Evolutionary conservation across 2,329 filamentous ascomycete species (phyloP), one percentile per base, ranked within the genome.

Genomic region (Talaromyces sp.): DNA sequence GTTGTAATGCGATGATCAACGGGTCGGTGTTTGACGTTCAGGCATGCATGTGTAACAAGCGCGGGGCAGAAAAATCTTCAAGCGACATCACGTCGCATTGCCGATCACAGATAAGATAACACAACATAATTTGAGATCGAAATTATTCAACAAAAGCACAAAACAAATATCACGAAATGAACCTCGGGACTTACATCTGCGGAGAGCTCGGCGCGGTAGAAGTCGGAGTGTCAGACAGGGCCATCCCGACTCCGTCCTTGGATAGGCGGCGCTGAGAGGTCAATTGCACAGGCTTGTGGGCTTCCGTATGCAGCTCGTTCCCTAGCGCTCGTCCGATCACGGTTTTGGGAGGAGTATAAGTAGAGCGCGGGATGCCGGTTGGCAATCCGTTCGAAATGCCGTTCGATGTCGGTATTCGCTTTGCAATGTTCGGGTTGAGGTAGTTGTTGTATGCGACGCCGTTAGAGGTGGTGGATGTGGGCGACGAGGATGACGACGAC

Each of bases 201-300:
- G 86, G 86, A 72, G 85, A 88, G 71, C 80, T 83, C 35, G 87
- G 87, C 62, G 85, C 84, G 68, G 87, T 88, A 65, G 86, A 84
- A 72, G 81, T 74, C 66, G 87, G 87, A 67, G 87, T 90, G 76
- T 90, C 87, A 70, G 83, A 86, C 75, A 88, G 73, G 41, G 85
- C 83, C 61, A 73, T 75, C 66, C 84, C 84, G 70, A 84, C 79
- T 71, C 82, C 82, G 72, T 81, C 75, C 72, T 76, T 77, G 70
- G 75, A 72, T 68, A 69, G 68, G 68, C 71, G 74, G 54, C 63
- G 60, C 52, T 72, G 73, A 63, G 70, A 68, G 60, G 60, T 59
- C 45, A 35, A 47, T 48, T 59, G 62, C 24, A 45, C 45, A 16
- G 62, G 57, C 62, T 69, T 70, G 71, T 76, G 74, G 74, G 67